Conservation (phyloP, 352 stramenopile genomes). For the Phytophthora pisi region DNA sequence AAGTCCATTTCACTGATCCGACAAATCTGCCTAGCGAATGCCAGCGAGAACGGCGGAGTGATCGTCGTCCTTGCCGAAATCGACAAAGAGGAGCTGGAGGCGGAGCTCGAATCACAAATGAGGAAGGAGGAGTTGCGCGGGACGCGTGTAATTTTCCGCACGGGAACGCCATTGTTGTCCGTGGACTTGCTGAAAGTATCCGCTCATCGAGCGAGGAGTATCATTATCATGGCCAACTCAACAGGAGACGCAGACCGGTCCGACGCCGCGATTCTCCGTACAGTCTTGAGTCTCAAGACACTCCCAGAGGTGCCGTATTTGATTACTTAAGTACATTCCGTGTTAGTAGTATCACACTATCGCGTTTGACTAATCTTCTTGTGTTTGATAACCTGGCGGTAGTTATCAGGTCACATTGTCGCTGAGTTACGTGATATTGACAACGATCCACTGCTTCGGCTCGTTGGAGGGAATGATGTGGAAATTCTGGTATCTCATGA, state of each 20-base stretch:
- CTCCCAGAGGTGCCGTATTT: conserved; percentile 48
- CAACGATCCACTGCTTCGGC: conserved; percentile 78
- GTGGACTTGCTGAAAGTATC: conserved; percentile 84
- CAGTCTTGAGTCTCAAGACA: conserved; percentile 83
- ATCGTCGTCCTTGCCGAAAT: conserved; percentile 80
- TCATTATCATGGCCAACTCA: conserved; percentile 85
- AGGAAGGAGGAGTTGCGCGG: conserved; percentile 62
- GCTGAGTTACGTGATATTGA: conserved; percentile 89
- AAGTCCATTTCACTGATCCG: conserved; percentile 87
- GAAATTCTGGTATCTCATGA: conserved; percentile 90
- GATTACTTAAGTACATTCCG: too few species aligned
- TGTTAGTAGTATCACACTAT: too few species aligned
- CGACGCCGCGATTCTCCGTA: conserved; percentile 76
- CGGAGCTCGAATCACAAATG: conserved; percentile 66
- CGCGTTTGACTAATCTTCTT: background rate
- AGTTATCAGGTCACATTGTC: conserved; percentile 82
- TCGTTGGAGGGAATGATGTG: conserved; percentile 79
- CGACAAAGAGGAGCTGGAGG: conserved; percentile 84
- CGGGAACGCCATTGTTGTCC: conserved; percentile 78
- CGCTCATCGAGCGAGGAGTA: conserved; percentile 70
- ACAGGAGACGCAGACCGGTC: conserved; percentile 80
- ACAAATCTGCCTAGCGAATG: conserved; percentile 88
- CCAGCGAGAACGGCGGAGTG: conserved; percentile 81
- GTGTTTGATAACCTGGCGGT: background rate
- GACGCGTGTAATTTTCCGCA: conserved; percentile 83